Evolutionary conservation across 768 basidiomycete genomes (phyloP).

Genomic region (Obba rivulosa): DNA sequence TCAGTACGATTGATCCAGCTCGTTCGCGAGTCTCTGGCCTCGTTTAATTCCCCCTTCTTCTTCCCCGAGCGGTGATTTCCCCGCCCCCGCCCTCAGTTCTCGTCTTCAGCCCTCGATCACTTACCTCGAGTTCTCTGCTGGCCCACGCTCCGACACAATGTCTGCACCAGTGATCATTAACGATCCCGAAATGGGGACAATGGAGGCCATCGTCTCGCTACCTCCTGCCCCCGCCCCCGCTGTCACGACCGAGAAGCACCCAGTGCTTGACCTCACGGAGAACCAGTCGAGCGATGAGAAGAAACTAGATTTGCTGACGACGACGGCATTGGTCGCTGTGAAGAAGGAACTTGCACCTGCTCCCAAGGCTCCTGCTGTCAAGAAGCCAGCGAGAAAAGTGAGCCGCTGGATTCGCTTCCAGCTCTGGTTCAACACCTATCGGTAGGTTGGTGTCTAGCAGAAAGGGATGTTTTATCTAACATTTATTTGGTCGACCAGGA

Average conservation of each 20-base stretch:
- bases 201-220: constrained; percentile 14
- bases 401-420: constrained; percentile 25
- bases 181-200: constrained; percentile 25
- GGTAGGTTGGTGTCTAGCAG: constrained; percentile 15
- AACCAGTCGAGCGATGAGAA: constrained; percentile 13
- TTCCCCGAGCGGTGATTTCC: not conserved
- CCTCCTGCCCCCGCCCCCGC: constrained; percentile 10
- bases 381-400: constrained; percentile 15
- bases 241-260: constrained; percentile 5
- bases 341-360: constrained; percentile 10
- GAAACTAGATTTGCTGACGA: constrained; percentile 8
- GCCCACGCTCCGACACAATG: constrained; percentile 13
- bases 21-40: constrained; percentile 6
- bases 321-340: constrained; percentile 10
- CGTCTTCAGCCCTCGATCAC: too few species aligned
- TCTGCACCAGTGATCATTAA: constrained; percentile 15
- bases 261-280: constrained; percentile 4
- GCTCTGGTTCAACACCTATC: constrained; percentile 35
- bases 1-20: constrained; percentile 16
- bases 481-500: constrained; percentile 16
- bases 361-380: not conserved
- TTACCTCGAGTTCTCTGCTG: not conserved
- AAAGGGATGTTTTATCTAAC: too few species aligned
- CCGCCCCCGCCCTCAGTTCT: too few species aligned
- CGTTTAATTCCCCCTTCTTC: constrained; percentile 1